phyloP scores from a whole-genome alignment of 148 eudicot genomes.

The Tetragonia tetragonoides region DNA sequence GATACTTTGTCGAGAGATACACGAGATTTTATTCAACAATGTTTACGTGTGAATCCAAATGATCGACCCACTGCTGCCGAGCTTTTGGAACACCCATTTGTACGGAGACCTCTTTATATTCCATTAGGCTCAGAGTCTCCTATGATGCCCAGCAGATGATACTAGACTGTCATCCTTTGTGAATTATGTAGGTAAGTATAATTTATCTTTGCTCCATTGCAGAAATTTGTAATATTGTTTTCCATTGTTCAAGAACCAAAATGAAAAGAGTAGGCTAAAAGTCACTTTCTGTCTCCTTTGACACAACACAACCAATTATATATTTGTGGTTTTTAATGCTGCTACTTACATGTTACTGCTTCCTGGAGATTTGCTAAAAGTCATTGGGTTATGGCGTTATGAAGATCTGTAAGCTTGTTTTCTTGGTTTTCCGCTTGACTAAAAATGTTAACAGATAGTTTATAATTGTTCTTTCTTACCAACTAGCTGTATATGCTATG shows the following conservation, averaged over 20 bases:
- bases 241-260: no score
- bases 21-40: constrained; percentile 50
- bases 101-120: constrained; percentile 43
- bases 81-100: constrained; percentile 45
- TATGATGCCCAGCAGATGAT: constrained; percentile 31
- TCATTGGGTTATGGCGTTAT: background rate
- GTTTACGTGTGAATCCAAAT: constrained; percentile 35
- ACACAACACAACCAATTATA: no score
- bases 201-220: background rate
- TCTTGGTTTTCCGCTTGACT: no score
- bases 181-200: constrained; percentile 15
- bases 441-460: no score
- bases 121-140: constrained; percentile 57
- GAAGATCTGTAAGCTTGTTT: background rate
- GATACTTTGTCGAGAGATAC: constrained; percentile 64
- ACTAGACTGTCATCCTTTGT: constrained; percentile 6
- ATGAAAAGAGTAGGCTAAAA: no score
- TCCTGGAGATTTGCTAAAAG: background rate
- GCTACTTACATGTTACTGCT: background rate
- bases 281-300: no score
- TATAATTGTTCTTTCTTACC: no score
- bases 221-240: background rate
- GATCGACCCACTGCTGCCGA: constrained; percentile 45
- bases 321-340: background rate
- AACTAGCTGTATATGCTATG: no score